These are phyloP conservation scores for Hymenochaete sp. DNA, from an alignment of 1,284 basidiomycete genomes.

Conservation along the genomic window DNA sequence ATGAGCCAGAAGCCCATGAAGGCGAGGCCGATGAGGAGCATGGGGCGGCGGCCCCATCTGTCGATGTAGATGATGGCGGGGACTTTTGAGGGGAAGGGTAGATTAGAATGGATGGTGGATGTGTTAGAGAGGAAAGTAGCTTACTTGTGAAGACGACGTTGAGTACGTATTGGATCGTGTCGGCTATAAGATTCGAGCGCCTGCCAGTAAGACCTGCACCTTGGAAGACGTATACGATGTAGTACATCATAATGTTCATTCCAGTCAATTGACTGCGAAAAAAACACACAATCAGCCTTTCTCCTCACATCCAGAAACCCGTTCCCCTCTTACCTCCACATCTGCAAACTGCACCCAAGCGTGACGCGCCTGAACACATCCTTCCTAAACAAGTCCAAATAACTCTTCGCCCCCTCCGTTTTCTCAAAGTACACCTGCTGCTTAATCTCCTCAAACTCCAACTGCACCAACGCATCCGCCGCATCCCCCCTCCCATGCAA, in stretches of 20 bases:
- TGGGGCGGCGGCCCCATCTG: constrained; percentile 71
- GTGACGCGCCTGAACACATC: constrained; percentile 50
- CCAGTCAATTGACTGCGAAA: constrained; percentile 7
- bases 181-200: constrained; percentile 65
- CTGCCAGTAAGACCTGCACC: constrained; percentile 66
- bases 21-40: constrained; percentile 55
- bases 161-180: constrained; percentile 71
- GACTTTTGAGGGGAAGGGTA: constrained; percentile 25
- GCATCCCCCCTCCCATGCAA: constrained; percentile 68
- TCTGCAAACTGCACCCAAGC: constrained; percentile 49
- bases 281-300: not conserved
- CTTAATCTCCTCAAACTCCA: constrained; percentile 76
- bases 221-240: constrained; percentile 66
- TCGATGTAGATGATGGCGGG: constrained; percentile 74
- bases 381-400: constrained; percentile 54
- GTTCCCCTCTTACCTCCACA: constrained; percentile 59
- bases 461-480: constrained; percentile 56
- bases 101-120: not conserved
- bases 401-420: constrained; percentile 63
- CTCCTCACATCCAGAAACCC: not conserved
- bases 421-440: constrained; percentile 67
- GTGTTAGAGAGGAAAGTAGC: constrained; percentile 4
- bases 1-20: constrained; percentile 70
- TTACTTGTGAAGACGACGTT: constrained; percentile 53
- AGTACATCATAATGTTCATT: constrained; percentile 68